Conservation (phyloP, 306 rosid genomes). For the Acacia crassicarpa region DNA sequence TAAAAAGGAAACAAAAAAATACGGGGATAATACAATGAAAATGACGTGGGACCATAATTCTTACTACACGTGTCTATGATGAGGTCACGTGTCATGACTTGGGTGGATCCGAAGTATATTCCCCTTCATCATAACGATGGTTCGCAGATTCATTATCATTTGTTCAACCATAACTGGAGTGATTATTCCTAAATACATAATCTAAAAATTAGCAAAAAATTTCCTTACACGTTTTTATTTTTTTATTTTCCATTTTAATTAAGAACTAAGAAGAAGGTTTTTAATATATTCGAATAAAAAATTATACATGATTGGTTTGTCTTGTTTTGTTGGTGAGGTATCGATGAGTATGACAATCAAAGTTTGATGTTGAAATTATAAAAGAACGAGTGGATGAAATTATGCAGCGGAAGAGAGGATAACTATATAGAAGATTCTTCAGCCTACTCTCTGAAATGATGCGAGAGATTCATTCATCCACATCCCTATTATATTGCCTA, state of each 20-base stretch:
- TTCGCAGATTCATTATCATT: no score
- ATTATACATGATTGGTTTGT: background rate
- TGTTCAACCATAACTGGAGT: background rate
- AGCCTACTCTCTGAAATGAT: background rate
- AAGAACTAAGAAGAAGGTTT: background rate
- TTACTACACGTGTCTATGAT: slow-evolving; percentile 20
- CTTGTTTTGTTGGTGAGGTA: background rate
- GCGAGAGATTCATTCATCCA: background rate
- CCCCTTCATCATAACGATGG: background rate
- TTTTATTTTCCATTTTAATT: background rate
- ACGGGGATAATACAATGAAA: slow-evolving; percentile 40
- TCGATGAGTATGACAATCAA: background rate
- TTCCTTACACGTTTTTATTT: background rate
- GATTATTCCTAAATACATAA: background rate
- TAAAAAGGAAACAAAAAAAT: background rate
- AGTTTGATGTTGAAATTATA: background rate
- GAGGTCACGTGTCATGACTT: slow-evolving; percentile 40
- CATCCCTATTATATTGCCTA: no score
- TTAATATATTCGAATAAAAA: background rate
- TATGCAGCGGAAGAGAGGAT: background rate
- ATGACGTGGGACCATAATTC: slow-evolving; percentile 7
- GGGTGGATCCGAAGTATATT: slow-evolving; percentile 29
- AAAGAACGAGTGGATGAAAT: slow-evolving; percentile 14
- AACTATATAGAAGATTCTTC: slow-evolving; percentile 25
- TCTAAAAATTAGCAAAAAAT: background rate